Base-by-base conservation (phyloP, 257 asterid species). In the Paulownia fortunei region DNA sequence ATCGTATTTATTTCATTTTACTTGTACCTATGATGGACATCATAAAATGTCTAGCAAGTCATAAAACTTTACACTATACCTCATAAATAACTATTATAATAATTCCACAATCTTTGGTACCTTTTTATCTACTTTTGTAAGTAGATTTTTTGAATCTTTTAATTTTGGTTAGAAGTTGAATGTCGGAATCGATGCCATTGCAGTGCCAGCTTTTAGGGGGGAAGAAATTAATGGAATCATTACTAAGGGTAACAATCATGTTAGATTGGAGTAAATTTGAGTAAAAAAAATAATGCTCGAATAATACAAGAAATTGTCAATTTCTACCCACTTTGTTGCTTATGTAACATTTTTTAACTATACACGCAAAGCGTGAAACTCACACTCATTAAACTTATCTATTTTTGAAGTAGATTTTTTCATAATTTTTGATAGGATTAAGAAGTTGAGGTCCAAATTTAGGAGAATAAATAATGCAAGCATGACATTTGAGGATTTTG, bases 11-110 rank as follows among this genome's bases (percentile, higher is more conserved):
- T 65, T 73, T 23, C 72, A 49, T 16, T 37, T 36, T 30, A 49
- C 34, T 55, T 46, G 19, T 12, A 32, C 36, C 52, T 8, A 24
- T 42, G 41, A 3, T 32, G 34, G 73, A 6, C 36, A 76, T 65
- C 65, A 18, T 8, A 37, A 46, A 64, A 37, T 24, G 41, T 27
- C 23, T 55, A 34, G 15, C 46, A 66, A 66, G 19, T 58, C 54
- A 56, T 56, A 32, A 74, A 68, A 66, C 9, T 23, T 24, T 27
- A 9, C 18, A 42, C 54, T 15, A 11, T 10, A 46, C 36, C 74
- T 79, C 74, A 73, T 64, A 65, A 67, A 80, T 37, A 30, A 70
- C 3, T 62, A 34, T 6, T 58, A n/a, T 39, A 80, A 80, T 80
- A 56, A 66, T 79, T 42, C 44, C 16, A 44, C 37, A 66, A 47